A percentile compares a stretch with the other conserved stretches of the same genome.
These are phyloP conservation scores for Phytophthora citrophthora DNA, from an alignment of 352 stramenopile species.

Conservation along the genomic window DNA sequence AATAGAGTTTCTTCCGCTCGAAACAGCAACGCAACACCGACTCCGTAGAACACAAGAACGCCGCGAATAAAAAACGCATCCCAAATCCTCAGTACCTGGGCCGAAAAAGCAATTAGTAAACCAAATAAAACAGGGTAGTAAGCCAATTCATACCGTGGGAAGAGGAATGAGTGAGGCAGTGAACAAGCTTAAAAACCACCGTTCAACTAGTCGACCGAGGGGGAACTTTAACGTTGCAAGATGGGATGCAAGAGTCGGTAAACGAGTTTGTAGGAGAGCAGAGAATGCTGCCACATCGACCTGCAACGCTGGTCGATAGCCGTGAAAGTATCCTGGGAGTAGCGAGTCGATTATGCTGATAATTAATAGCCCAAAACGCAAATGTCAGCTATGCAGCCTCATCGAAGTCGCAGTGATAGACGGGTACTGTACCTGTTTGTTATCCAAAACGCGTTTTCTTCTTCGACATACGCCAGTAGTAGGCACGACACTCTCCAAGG, in stretches of 20 bases:
- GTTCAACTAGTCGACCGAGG: conserved; percentile 62
- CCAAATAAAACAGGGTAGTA: too few relatives aligned
- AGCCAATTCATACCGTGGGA: conserved; percentile 52
- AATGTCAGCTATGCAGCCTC: not conserved
- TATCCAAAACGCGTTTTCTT: conserved; percentile 84
- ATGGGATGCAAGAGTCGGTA: conserved; percentile 60
- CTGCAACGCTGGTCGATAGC: conserved; percentile 72
- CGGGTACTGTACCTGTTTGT: conserved; percentile 64
- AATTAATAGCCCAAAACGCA: conserved; percentile 1
- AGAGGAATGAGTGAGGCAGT: conserved; percentile 70
- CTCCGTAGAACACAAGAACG: conserved; percentile 71
- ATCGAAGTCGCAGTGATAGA: too few relatives aligned
- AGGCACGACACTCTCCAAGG: conserved; percentile 73
- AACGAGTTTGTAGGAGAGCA: conserved; percentile 55
- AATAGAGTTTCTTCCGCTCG: conserved; percentile 75
- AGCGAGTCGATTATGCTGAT: conserved; percentile 67
- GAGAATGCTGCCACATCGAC: conserved; percentile 70
- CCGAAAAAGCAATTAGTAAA: too few relatives aligned
- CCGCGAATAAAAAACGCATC: conserved; percentile 81
- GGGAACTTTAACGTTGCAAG: conserved; percentile 58
- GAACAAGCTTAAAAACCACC: conserved; percentile 82
- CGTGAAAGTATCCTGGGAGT: conserved; percentile 81
- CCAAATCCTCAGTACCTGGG: conserved; percentile 76
- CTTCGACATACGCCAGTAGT: conserved; percentile 77
- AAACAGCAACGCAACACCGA: conserved; percentile 73